These are phyloP conservation scores for Neotropicomus parvogracilis DNA, from an alignment of 1,284 basidiomycete genomes.

Conservation along the genomic window DNA sequence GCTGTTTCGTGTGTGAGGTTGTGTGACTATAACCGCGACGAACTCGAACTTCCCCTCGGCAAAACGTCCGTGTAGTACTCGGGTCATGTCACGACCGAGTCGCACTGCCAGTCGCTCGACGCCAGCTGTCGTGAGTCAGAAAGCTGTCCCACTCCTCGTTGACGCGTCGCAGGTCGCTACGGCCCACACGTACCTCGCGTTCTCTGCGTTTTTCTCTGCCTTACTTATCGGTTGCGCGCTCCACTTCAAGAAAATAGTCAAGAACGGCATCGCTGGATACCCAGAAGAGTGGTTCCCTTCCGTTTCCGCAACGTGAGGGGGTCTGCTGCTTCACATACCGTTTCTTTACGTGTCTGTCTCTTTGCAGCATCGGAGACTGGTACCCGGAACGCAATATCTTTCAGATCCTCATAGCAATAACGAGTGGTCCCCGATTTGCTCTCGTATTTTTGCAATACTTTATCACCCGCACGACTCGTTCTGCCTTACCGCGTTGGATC, in stretches of 20 bases:
- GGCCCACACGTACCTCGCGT: conserved; percentile 70
- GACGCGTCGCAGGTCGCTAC: conserved; percentile 54
- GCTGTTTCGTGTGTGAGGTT: no score
- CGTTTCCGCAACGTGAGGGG: conserved; percentile 84
- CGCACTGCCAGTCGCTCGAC: conserved; percentile 11
- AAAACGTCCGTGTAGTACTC: background rate
- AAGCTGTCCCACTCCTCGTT: conserved; percentile 31
- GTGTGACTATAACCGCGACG: no score
- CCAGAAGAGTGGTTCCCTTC: conserved; percentile 93
- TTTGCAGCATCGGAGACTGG: conserved; percentile 82
- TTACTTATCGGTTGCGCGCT: conserved; percentile 65
- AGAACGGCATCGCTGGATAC: conserved; percentile 82
- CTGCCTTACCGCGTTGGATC: conserved; percentile 53
- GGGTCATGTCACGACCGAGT: conserved; percentile 24
- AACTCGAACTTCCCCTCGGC: no score
- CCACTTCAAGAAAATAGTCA: conserved; percentile 86
- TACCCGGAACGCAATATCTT: conserved; percentile 87
- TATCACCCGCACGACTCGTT: conserved; percentile 45
- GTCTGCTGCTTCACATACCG: background rate
- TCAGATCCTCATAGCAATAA: conserved; percentile 87
- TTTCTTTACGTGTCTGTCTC: conserved; percentile 1
- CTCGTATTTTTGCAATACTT: conserved; percentile 75
- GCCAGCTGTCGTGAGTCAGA: conserved; percentile 5
- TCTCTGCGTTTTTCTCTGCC: conserved; percentile 68
- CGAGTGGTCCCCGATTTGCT: conserved; percentile 79